Evolutionary conservation across 805 yeast species (phyloP).

Genomic region (Candida piceae): DNA sequence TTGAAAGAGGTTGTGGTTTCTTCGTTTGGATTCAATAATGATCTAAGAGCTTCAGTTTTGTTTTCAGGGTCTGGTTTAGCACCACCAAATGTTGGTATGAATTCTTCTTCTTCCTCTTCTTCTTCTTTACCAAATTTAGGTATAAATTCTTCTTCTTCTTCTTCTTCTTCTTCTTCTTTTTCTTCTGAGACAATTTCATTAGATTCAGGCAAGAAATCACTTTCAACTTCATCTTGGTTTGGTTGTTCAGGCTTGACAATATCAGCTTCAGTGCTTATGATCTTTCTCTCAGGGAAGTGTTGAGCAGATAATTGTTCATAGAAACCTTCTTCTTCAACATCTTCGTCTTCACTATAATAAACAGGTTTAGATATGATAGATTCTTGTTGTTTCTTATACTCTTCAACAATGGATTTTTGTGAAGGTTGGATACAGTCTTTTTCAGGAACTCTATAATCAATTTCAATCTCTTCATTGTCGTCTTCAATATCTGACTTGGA

Average conservation of each 20-base stretch:
- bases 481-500: conserved; percentile 17
- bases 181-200: background rate
- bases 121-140: conserved; percentile 16
- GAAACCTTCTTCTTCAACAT: conserved; percentile 22
- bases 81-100: conserved; percentile 49
- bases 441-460: conserved; percentile 20
- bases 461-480: conserved; percentile 23
- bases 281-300: background rate
- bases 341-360: conserved; percentile 14
- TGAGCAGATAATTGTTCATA: conserved; percentile 14
- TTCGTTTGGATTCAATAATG: conserved; percentile 45
- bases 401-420: conserved; percentile 19
- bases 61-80: conserved; percentile 28
- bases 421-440: conserved; percentile 19
- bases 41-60: conserved; percentile 59
- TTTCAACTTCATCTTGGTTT: no score
- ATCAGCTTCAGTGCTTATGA: background rate
- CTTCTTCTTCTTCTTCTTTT: conserved; percentile 7
- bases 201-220: background rate
- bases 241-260: no score
- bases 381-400: conserved; percentile 16
- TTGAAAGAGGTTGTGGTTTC: conserved; percentile 33
- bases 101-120: conserved; percentile 37
- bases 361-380: conserved; percentile 1
- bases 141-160: conserved; percentile 6